Evolutionary conservation across 2,329 filamentous ascomycete species (phyloP).

Genomic region (Fulvia fulva): DNA sequence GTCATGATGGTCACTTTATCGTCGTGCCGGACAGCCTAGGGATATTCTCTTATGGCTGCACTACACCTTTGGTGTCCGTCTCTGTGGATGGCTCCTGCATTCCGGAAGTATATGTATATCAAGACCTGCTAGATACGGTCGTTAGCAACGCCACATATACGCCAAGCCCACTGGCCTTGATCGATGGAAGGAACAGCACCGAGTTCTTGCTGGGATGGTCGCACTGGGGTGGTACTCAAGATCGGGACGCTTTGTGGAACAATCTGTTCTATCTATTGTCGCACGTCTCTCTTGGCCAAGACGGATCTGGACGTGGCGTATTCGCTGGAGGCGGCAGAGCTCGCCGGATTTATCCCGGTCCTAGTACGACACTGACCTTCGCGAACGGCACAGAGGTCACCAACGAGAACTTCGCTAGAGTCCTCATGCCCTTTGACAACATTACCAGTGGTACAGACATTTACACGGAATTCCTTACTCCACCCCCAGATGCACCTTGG

Average conservation of each 20-base stretch:
- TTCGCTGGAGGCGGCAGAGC: slow-evolving; percentile 45
- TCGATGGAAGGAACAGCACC: slow-evolving; percentile 55
- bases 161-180: slow-evolving; percentile 50
- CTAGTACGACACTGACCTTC: slow-evolving; percentile 43
- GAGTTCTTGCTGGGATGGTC: slow-evolving; percentile 48
- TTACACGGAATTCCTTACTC: slow-evolving; percentile 36
- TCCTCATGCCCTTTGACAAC: slow-evolving; percentile 39
- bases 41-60: slow-evolving; percentile 50
- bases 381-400: slow-evolving; percentile 42
- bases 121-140: slow-evolving; percentile 43
- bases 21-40: slow-evolving; percentile 53
- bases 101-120: slow-evolving; percentile 55
- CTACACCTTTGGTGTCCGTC: slow-evolving; percentile 55
- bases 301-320: slow-evolving; percentile 41
- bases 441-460: slow-evolving; percentile 42
- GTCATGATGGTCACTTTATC: slow-evolving; percentile 63
- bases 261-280: slow-evolving; percentile 46
- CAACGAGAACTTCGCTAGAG: slow-evolving; percentile 43
- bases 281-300: slow-evolving; percentile 39
- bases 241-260: slow-evolving; percentile 56
- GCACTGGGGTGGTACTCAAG: slow-evolving; percentile 49
- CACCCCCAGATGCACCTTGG: slow-evolving; percentile 15
- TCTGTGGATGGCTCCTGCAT: slow-evolving; percentile 57
- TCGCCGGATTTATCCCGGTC: slow-evolving; percentile 42
- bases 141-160: slow-evolving; percentile 39